phyloP scores from a whole-genome alignment of 2,329 filamentous ascomycete species.

The Chrysosporium keratinophilum region DNA sequence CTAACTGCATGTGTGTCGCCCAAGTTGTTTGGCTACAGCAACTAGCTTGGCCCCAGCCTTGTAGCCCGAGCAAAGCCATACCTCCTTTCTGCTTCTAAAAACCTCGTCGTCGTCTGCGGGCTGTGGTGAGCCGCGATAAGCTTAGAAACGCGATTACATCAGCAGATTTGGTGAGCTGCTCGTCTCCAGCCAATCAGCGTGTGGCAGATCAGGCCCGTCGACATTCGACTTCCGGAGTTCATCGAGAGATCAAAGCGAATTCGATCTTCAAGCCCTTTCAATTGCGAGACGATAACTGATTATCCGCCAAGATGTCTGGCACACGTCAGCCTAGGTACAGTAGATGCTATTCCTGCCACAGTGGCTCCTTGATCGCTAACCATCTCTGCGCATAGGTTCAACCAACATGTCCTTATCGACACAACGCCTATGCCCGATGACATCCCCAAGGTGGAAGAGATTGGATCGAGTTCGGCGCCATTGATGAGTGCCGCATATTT shows the following conservation, averaged over 20 bases:
- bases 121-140: not conserved
- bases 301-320: conserved; percentile 16
- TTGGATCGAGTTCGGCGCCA: conserved; percentile 85
- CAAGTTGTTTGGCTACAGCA: no score
- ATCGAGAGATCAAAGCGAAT: not conserved
- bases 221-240: not conserved
- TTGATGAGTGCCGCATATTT: conserved; percentile 89
- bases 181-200: not conserved
- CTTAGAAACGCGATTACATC: not conserved
- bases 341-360: not conserved
- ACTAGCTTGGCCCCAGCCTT: no score
- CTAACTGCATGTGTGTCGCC: no score
- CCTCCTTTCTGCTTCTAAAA: not conserved
- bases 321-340: conserved; percentile 15
- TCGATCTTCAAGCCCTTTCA: not conserved
- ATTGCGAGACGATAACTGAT: conserved; percentile 1
- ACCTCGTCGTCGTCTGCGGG: not conserved
- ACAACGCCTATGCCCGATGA: conserved; percentile 86
- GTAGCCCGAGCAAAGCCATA: no score
- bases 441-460: conserved; percentile 86
- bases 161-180: not conserved
- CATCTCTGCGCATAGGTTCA: conserved; percentile 58
- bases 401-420: conserved; percentile 86
- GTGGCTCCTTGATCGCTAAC: conserved; percentile 2
- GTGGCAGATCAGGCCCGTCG: not conserved